Base-by-base conservation (phyloP, 345 rosid genomes). In the Gossypium arboreum region DNA sequence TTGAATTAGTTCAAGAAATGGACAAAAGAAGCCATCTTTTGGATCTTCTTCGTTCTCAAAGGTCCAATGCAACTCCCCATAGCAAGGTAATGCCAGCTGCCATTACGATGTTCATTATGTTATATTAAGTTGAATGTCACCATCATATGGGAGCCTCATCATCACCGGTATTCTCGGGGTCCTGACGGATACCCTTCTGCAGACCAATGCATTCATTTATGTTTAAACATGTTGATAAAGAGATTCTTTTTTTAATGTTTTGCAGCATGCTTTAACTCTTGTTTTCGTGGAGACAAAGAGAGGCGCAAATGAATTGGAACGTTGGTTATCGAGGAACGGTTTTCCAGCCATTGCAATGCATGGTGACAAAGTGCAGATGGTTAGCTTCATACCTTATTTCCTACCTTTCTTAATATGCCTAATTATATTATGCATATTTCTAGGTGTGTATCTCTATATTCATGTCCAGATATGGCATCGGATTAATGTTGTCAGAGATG, bases 251-350 rank as follows among this genome's bases (percentile, higher is more conserved):
- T 41, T 27, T 48, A 58, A 5, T 59, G 45, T 69, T 76, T 86
- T 83, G 77, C 97, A 95, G 99, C 97, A 89, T 88, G 80, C 97
- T 41, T 83, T 95, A 81, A 95, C 99, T 9, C 88, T 93, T 77
- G 97, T 95, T 43, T 95, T 95, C 77, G 99, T 95, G 83, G 99
- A 93, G 92, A 95, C 99, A n/a, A 95, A 91, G 90, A 95, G 84
- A 75, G 94, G 94, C 7, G 99, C 99, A 39, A 94, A 95, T 81
- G 83, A 95, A 12, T 82, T 95, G 79, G 99, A 95, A 82, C 81
- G 86, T 74, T 94, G 98, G 98, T 60, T 94, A 71, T 88, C 85
- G 73, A 61, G 83, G 56, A 95, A 90, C 73, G 93, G 97, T 45
- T 95, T 95, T 76, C 98, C 97, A 47, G 96, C 98, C 52, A 91